Conservation (phyloP, 176 grass and related monocot species). For the Musa beccarii region DNA sequence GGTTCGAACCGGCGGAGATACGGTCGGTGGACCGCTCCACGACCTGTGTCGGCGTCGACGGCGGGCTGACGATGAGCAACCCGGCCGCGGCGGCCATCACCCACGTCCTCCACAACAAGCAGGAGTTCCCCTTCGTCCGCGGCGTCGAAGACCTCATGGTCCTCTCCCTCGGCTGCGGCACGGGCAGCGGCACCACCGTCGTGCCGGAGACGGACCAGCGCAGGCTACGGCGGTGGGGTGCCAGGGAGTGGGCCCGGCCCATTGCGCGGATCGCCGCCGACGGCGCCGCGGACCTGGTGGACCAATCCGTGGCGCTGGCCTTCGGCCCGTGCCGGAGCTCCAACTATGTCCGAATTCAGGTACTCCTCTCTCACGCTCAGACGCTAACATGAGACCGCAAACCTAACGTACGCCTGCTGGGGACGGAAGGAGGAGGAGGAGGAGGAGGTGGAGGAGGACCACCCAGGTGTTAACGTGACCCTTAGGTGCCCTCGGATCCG, state of each 20-base stretch:
- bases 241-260: conserved; percentile 80
- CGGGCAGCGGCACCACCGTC: conserved; percentile 17
- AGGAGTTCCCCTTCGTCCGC: conserved; percentile 95
- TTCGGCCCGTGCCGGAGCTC: conserved; percentile 73
- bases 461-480: background rate
- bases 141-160: conserved; percentile 95
- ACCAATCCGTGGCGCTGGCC: conserved; percentile 91
- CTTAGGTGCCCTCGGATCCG: background rate
- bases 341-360: conserved; percentile 94
- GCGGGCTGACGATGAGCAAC: conserved; percentile 79
- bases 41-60: conserved; percentile 63
- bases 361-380: conserved; percentile 17
- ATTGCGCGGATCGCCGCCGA: conserved; percentile 81
- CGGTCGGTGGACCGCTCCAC: conserved; percentile 63
- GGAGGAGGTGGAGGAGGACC: conserved; percentile 1
- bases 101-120: conserved; percentile 97
- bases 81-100: conserved; percentile 78
- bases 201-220: conserved; percentile 27
- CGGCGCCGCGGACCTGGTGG: conserved; percentile 80
- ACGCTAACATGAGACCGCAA: no score
- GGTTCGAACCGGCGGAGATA: conserved; percentile 74
- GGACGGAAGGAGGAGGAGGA: conserved; percentile 3
- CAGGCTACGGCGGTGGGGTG: conserved; percentile 51
- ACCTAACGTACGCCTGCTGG: background rate
- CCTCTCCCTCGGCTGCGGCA: conserved; percentile 81